Conservation (phyloP, 2,329 filamentous ascomycete species). For the Diaporthe sp. region DNA sequence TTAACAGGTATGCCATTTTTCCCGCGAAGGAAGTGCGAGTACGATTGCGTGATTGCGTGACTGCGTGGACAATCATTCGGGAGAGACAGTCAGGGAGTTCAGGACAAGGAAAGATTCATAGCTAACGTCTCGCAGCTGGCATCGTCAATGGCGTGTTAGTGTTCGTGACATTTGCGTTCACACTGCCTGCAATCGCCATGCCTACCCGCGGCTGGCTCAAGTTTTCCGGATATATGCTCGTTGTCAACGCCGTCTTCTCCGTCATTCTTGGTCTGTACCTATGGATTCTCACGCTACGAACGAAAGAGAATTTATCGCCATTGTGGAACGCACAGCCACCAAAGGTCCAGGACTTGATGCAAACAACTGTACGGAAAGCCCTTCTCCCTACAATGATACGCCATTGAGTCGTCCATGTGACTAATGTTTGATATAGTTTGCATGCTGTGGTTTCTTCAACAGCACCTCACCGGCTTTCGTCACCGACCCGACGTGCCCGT, state of each 20-base stretch:
- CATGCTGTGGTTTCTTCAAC: constrained; percentile 85
- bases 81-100: not conserved
- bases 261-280: constrained; percentile 73
- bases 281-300: constrained; percentile 79
- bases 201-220: constrained; percentile 77
- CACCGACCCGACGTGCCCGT: constrained; percentile 74
- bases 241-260: constrained; percentile 71
- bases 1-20: constrained; percentile 52
- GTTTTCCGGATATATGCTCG: constrained; percentile 71
- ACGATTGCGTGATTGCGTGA: not conserved
- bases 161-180: constrained; percentile 75
- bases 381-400: not conserved
- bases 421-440: constrained; percentile 64
- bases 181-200: constrained; percentile 77
- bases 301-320: constrained; percentile 68
- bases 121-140: constrained; percentile 58
- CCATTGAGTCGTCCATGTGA: not conserved
- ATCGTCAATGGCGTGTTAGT: constrained; percentile 79
- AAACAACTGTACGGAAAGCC: constrained; percentile 67
- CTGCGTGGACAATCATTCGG: not conserved
- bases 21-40: not conserved
- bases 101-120: not conserved
- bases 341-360: constrained; percentile 73
- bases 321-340: constrained; percentile 70
- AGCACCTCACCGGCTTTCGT: constrained; percentile 78